phyloP scores from a whole-genome alignment of 2,329 filamentous ascomycete genomes.

The Trichocomaceae sp. region DNA sequence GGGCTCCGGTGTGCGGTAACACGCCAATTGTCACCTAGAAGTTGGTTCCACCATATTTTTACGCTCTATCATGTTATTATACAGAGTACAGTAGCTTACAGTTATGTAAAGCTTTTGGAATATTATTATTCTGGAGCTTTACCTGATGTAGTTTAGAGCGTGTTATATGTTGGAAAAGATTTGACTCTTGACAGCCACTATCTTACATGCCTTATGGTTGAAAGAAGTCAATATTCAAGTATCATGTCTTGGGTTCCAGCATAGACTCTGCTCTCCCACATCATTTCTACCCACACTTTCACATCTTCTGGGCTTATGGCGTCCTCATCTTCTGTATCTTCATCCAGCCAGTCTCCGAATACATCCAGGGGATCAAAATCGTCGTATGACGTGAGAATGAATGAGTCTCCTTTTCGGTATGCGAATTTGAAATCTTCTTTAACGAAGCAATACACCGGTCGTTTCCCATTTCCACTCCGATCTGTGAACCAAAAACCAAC shows the following conservation, averaged over 20 bases:
- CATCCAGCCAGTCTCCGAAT: slow-evolving; percentile 2
- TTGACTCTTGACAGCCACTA: too few relatives aligned
- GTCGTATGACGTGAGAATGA: neutral
- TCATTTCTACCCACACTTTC: slow-evolving; percentile 5
- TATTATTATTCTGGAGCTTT: too few relatives aligned
- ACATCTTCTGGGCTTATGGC: neutral
- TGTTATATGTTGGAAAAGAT: too few relatives aligned
- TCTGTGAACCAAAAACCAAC: slow-evolving; percentile 3
- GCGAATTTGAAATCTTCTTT: slow-evolving; percentile 1
- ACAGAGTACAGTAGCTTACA: too few relatives aligned
- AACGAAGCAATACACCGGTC: too few relatives aligned
- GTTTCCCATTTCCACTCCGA: neutral
- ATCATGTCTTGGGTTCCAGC: neutral
- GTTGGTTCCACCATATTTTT: too few relatives aligned
- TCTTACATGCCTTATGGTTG: too few relatives aligned
- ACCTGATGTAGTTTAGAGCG: too few relatives aligned
- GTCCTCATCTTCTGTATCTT: neutral
- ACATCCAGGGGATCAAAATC: slow-evolving; percentile 2
- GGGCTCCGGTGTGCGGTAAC: neutral
- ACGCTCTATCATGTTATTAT: too few relatives aligned
- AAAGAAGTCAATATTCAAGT: neutral
- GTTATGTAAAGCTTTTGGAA: too few relatives aligned
- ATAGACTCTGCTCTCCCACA: slow-evolving; percentile 3
- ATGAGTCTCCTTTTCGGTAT: slow-evolving; percentile 2
- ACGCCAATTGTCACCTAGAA: neutral